These are phyloP conservation scores for Coemansia furcata DNA, from an alignment of 192 early-diverging fungal genomes.

Conservation along the genomic window DNA sequence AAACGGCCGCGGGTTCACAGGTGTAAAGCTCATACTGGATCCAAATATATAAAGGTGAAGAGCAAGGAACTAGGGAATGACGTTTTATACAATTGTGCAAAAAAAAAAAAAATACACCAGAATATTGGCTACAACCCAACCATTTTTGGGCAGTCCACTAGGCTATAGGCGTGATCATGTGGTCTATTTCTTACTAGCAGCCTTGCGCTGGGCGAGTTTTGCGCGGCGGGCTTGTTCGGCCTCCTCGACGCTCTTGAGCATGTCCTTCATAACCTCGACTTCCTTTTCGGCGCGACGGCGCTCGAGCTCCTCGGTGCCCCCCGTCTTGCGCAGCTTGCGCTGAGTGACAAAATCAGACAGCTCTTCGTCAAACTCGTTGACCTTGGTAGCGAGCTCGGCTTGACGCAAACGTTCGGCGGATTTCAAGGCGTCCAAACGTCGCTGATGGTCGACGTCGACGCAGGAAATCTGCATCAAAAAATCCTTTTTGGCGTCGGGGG, in stretches of 20 bases:
- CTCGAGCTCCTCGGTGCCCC: conserved; percentile 72
- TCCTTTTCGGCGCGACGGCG: conserved; percentile 67
- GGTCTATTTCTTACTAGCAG: conserved; percentile 25
- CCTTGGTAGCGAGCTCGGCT: conserved; percentile 63
- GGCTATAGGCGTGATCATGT: conserved; percentile 1
- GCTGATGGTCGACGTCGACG: conserved; percentile 65
- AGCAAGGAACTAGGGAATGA: not conserved
- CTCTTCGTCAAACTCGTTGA: conserved; percentile 78
- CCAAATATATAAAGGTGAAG: not conserved
- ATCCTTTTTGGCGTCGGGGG: conserved; percentile 61
- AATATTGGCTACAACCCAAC: not conserved
- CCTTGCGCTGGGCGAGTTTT: conserved; percentile 42
- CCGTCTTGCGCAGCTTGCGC: conserved; percentile 70
- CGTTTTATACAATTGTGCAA: not conserved
- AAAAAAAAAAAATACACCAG: not conserved
- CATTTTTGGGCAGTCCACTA: not conserved
- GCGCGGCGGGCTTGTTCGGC: conserved; percentile 41
- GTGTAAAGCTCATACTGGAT: conserved; percentile 60
- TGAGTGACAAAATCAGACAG: conserved; percentile 63
- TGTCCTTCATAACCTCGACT: conserved; percentile 57
- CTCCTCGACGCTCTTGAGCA: conserved; percentile 52
- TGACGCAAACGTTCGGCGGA: conserved; percentile 64
- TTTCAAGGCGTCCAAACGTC: conserved; percentile 65
- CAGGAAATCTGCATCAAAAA: conserved; percentile 67
- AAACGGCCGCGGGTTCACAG: conserved; percentile 98